Percentiles rank a stretch among this genome's conserved stretches.
Evolutionary conservation across 192 early-diverging fungal species (phyloP).

Genomic region (Podila minutissima): DNA sequence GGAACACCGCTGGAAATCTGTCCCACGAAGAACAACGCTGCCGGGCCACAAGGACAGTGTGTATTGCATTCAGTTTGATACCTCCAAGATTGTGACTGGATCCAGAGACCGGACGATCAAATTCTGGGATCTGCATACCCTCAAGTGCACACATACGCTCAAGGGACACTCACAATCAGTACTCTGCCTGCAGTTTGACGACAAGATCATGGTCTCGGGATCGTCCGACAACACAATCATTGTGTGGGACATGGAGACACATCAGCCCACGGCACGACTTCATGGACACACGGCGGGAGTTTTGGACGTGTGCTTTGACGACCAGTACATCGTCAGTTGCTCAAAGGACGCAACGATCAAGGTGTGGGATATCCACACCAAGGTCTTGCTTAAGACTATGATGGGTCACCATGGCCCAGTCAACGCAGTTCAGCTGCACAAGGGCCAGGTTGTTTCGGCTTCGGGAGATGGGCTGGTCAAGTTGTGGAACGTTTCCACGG

Average conservation of each 20-base stretch:
- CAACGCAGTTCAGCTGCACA: slow-evolving; percentile 87
- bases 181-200: slow-evolving; percentile 83
- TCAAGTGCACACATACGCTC: slow-evolving; percentile 65
- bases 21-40: slow-evolving; percentile 60
- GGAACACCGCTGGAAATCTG: slow-evolving; percentile 65
- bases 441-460: slow-evolving; percentile 77
- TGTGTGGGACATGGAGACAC: slow-evolving; percentile 79
- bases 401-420: slow-evolving; percentile 91
- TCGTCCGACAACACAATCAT: slow-evolving; percentile 86
- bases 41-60: slow-evolving; percentile 83
- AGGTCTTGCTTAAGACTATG: slow-evolving; percentile 68
- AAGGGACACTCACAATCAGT: slow-evolving; percentile 73
- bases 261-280: slow-evolving; percentile 57
- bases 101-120: slow-evolving; percentile 77
- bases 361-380: slow-evolving; percentile 78
- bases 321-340: slow-evolving; percentile 76
- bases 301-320: slow-evolving; percentile 85
- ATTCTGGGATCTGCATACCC: slow-evolving; percentile 78
- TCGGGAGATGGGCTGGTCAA: slow-evolving; percentile 85
- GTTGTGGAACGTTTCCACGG: slow-evolving; percentile 78
- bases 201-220: slow-evolving; percentile 75
- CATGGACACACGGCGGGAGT: slow-evolving; percentile 81
- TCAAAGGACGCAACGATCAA: slow-evolving; percentile 92
- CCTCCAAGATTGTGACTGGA: slow-evolving; percentile 75
- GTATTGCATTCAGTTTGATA: slow-evolving; percentile 88